A percentile compares a stretch with the other conserved stretches of the same genome.
Conservation (phyloP, 768 basidiomycete genomes). For the Gymnopilus dilepis region DNA sequence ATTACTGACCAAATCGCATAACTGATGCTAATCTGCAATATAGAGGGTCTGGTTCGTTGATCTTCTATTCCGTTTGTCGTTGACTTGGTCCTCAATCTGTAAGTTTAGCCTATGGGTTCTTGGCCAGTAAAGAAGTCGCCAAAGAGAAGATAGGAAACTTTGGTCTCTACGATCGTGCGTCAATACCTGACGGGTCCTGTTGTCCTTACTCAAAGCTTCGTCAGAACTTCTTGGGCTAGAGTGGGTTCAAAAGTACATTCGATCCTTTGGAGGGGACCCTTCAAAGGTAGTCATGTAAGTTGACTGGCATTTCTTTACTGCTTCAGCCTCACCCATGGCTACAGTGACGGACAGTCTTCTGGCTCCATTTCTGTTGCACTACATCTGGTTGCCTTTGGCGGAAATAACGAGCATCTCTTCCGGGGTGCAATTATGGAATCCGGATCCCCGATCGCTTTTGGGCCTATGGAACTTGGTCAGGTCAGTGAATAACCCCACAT, state of each 20-base stretch:
- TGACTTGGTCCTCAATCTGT: not conserved
- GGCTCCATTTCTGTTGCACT: constrained; percentile 53
- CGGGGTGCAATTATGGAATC: constrained; percentile 51
- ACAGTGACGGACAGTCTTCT: constrained; percentile 56
- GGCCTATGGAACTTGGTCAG: constrained; percentile 16
- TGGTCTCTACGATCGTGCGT: constrained; percentile 54
- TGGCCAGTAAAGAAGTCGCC: constrained; percentile 8
- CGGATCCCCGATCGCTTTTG: constrained; percentile 37
- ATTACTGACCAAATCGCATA: not conserved
- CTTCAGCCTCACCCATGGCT: not conserved
- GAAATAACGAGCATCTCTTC: constrained; percentile 43
- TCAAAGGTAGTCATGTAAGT: constrained; percentile 55
- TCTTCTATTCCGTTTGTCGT: not conserved
- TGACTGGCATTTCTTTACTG: not conserved
- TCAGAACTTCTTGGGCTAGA: constrained; percentile 57
- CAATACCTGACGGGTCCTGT: not conserved
- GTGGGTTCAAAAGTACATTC: constrained; percentile 69
- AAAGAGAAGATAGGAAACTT: constrained; percentile 33
- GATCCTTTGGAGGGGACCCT: constrained; percentile 67
- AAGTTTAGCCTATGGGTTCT: constrained; percentile 16
- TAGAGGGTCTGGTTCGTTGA: constrained; percentile 12
- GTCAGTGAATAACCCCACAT: constrained; percentile 1
- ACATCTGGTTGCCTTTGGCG: constrained; percentile 48
- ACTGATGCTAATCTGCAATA: not conserved
- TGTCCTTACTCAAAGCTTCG: not conserved